Evolutionary conservation across 306 rosid species (phyloP).

Genomic region (Acacia crassicarpa): DNA sequence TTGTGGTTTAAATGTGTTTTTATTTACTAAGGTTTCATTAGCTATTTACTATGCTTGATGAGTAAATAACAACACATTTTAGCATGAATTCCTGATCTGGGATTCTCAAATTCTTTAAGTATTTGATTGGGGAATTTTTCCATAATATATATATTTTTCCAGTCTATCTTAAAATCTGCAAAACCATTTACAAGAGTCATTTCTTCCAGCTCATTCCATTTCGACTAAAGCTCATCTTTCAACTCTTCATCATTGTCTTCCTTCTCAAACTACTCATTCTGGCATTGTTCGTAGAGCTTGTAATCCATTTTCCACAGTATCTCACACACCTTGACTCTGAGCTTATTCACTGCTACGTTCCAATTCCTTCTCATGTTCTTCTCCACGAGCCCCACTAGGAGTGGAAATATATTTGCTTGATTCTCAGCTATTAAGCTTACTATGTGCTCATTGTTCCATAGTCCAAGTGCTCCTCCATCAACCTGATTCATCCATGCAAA

Average conservation of each 20-base stretch:
- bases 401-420: slow-evolving; percentile 55
- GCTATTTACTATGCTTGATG: too few relatives aligned
- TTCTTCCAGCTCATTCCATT: slow-evolving; percentile 40
- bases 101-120: too few relatives aligned
- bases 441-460: slow-evolving; percentile 71
- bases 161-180: too few relatives aligned
- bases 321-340: slow-evolving; percentile 54
- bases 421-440: slow-evolving; percentile 52
- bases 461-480: slow-evolving; percentile 65
- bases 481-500: slow-evolving; percentile 46
- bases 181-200: slow-evolving; percentile 33
- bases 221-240: slow-evolving; percentile 42
- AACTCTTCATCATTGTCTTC: slow-evolving; percentile 42
- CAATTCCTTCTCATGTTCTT: slow-evolving; percentile 53
- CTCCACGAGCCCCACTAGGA: slow-evolving; percentile 36
- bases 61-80: too few relatives aligned
- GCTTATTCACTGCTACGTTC: slow-evolving; percentile 53
- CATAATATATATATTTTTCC: too few relatives aligned
- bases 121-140: too few relatives aligned
- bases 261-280: slow-evolving; percentile 45
- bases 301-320: slow-evolving; percentile 64
- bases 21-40: too few relatives aligned
- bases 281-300: slow-evolving; percentile 56
- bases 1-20: too few relatives aligned
- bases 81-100: too few relatives aligned